Evolutionary conservation across 2,329 filamentous ascomycete species (phyloP).

Genomic region (Pyricularia sp.): DNA sequence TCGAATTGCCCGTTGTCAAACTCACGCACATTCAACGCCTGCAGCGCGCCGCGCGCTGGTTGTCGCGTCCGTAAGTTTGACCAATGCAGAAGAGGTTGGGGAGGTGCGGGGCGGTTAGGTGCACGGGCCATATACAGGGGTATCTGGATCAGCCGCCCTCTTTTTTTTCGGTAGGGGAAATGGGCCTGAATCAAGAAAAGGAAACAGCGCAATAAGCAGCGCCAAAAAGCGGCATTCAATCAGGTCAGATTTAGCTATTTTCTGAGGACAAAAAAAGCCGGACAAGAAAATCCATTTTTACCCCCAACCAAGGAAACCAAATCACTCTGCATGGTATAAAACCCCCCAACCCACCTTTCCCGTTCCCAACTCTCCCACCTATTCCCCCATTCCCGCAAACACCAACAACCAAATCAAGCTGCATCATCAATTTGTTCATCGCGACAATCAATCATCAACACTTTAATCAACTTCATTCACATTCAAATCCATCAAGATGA

Average conservation of each 20-base stretch:
- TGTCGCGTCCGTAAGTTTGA: neutral
- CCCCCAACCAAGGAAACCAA: slow-evolving; percentile 3
- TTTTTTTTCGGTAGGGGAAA: neutral
- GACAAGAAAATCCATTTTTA: neutral
- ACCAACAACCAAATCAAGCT: slow-evolving; percentile 19
- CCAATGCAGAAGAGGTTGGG: neutral
- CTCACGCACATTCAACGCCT: neutral
- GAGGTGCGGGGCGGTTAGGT: neutral
- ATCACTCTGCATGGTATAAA: slow-evolving; percentile 5
- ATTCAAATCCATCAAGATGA: slow-evolving; percentile 45
- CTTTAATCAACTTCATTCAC: slow-evolving; percentile 20
- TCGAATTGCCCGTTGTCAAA: neutral
- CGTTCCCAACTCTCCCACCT: slow-evolving; percentile 4
- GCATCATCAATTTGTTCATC: slow-evolving; percentile 20
- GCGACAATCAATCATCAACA: slow-evolving; percentile 22
- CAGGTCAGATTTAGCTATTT: neutral
- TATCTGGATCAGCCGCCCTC: neutral
- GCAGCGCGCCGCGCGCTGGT: too few relatives aligned
- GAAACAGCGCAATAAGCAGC: slow-evolving; percentile 5
- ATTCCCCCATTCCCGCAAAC: neutral
- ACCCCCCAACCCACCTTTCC: slow-evolving; percentile 7
- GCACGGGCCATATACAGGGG: neutral
- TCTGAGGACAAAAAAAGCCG: neutral
- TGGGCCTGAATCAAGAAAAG: neutral
- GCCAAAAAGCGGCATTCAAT: slow-evolving; percentile 8